Conservation (phyloP, 1,139 yeast species). For the Yamadazyma epiphylla region DNA sequence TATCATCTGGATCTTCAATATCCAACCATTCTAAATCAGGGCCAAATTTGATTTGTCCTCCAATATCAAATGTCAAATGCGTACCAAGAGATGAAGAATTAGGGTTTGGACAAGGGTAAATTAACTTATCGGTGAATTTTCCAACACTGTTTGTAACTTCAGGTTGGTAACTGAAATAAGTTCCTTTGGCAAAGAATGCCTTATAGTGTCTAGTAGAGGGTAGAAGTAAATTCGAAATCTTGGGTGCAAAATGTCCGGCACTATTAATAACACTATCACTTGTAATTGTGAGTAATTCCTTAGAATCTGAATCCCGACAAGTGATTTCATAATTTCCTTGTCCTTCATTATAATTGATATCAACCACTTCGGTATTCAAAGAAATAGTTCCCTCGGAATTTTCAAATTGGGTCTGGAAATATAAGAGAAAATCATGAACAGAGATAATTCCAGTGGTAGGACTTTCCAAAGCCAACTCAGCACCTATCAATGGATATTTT, state of each 20-base stretch:
- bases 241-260: slow-evolving; percentile 76
- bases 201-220: slow-evolving; percentile 58
- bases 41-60: slow-evolving; percentile 78
- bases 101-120: slow-evolving; percentile 79
- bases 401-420: slow-evolving; percentile 49
- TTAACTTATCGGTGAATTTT: slow-evolving; percentile 35
- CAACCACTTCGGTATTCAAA: slow-evolving; percentile 53
- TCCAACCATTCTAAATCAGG: slow-evolving; percentile 87
- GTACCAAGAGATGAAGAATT: slow-evolving; percentile 79
- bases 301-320: slow-evolving; percentile 27
- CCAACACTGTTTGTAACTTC: slow-evolving; percentile 37
- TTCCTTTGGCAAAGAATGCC: slow-evolving; percentile 78
- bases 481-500: slow-evolving; percentile 65
- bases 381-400: slow-evolving; percentile 64
- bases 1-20: slow-evolving; percentile 24
- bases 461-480: slow-evolving; percentile 62
- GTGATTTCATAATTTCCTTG: slow-evolving; percentile 21
- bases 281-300: slow-evolving; percentile 41
- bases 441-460: slow-evolving; percentile 84
- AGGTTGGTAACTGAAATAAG: slow-evolving; percentile 60
- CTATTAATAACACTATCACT: slow-evolving; percentile 64
- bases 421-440: slow-evolving; percentile 71
- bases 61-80: slow-evolving; percentile 79
- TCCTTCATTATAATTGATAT: slow-evolving; percentile 25
- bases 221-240: slow-evolving; percentile 61